Percentiles rank a stretch among this genome's conserved stretches.
phyloP scores from a whole-genome alignment of 2,329 filamentous ascomycete species.

The Venturia oleaginea region DNA sequence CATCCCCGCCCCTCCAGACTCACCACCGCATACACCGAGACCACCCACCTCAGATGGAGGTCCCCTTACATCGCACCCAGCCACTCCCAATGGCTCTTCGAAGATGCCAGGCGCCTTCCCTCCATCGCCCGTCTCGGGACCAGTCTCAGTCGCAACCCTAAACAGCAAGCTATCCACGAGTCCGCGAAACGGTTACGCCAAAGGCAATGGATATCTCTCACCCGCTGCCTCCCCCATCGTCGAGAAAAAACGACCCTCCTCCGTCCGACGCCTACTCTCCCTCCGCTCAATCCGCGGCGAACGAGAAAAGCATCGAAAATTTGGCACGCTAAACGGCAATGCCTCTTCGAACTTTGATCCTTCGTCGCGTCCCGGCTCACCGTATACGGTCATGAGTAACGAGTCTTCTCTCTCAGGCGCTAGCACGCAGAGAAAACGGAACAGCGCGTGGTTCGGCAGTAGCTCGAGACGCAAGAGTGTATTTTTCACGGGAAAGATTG shows the following conservation, averaged over 20 bases:
- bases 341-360: background rate
- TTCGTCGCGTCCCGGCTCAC: conserved; percentile 10
- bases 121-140: background rate
- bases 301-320: conserved; percentile 4
- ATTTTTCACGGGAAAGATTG: conserved; percentile 25
- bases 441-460: conserved; percentile 26
- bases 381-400: conserved; percentile 20
- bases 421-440: conserved; percentile 26
- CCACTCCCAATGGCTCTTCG: conserved; percentile 20
- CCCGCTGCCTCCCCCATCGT: conserved; percentile 21
- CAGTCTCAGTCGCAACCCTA: background rate
- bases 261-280: conserved; percentile 33
- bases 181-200: background rate
- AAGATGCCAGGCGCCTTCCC: conserved; percentile 8
- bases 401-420: conserved; percentile 11
- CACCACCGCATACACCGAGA: conserved; percentile 24
- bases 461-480: conserved; percentile 26
- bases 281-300: conserved; percentile 20
- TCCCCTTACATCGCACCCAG: conserved; percentile 33
- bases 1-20: conserved; percentile 32
- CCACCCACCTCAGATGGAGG: conserved; percentile 28
- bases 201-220: conserved; percentile 17
- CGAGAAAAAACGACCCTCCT: conserved; percentile 25
- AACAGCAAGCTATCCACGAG: conserved; percentile 9
- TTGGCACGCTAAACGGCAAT: background rate